Evolutionary conservation across 306 rosid species (phyloP).

Genomic region (Quercus ilex): DNA sequence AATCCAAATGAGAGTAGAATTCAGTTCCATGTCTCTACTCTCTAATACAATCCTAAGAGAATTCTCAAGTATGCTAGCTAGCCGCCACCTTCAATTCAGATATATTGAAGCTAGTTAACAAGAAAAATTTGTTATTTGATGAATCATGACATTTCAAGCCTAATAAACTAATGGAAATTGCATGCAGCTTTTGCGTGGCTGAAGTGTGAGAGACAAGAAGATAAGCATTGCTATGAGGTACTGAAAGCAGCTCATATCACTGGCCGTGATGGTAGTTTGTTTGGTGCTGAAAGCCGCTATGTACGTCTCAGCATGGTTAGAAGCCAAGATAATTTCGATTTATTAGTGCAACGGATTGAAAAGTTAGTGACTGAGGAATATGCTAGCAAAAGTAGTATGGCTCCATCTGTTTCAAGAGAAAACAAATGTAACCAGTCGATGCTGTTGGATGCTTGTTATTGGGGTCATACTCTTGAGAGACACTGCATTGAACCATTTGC

Average conservation of each 20-base stretch:
- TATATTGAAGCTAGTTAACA: no score
- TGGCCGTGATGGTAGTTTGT: constrained; percentile 27
- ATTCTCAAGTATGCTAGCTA: no score
- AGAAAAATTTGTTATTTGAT: not conserved
- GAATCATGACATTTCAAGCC: not conserved
- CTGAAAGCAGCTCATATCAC: constrained; percentile 26
- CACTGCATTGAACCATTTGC: no score
- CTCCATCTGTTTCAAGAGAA: no score
- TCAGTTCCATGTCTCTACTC: no score
- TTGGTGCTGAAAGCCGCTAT: constrained; percentile 23
- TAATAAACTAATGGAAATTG: not conserved
- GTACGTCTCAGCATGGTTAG: constrained; percentile 41
- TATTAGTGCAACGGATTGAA: constrained; percentile 25
- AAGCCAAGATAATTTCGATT: constrained; percentile 45
- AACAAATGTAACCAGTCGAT: no score
- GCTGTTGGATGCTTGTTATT: no score
- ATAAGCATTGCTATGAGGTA: constrained; percentile 33
- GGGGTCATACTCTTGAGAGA: no score
- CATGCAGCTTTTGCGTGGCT: constrained; percentile 50
- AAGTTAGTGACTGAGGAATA: constrained; percentile 23
- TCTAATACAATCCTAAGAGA: no score
- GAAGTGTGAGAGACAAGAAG: constrained; percentile 44
- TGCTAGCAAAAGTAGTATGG: not conserved
- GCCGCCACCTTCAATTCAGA: no score
- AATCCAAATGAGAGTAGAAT: no score